Evolutionary conservation across 345 rosid species (phyloP).

Genomic region (Hevea brasiliensis): DNA sequence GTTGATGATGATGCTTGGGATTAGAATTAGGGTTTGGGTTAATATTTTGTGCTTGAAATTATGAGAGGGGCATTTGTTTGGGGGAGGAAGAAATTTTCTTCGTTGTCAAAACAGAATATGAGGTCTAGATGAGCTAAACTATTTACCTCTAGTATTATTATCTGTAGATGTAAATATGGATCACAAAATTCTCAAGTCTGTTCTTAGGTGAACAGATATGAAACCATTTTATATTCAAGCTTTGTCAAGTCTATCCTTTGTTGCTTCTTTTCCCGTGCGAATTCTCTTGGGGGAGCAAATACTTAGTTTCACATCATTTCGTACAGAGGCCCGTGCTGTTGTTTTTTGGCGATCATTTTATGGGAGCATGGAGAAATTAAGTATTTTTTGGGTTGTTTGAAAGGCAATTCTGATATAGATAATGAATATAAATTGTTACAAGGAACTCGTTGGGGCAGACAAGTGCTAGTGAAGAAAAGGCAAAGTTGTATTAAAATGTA

Average conservation of each 20-base stretch:
- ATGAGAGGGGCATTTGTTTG: background rate
- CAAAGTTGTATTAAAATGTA: background rate
- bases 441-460: background rate
- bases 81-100: too few species aligned
- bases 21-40: constrained; percentile 30
- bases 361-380: background rate
- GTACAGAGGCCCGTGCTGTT: too few species aligned
- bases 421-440: background rate
- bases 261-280: background rate
- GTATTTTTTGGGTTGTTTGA: too few species aligned
- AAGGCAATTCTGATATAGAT: background rate
- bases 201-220: background rate
- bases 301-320: too few species aligned
- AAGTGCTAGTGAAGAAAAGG: background rate
- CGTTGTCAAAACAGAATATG: too few species aligned
- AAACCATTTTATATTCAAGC: background rate
- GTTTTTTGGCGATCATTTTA: background rate
- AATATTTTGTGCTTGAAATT: background rate
- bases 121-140: too few species aligned
- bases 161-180: background rate
- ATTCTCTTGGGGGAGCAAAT: background rate
- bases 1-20: background rate
- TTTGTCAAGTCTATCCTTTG: background rate
- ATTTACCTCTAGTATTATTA: too few species aligned
- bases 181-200: background rate